phyloP scores from a whole-genome alignment of 2,329 filamentous ascomycete species.

The Exophiala viscosa region DNA sequence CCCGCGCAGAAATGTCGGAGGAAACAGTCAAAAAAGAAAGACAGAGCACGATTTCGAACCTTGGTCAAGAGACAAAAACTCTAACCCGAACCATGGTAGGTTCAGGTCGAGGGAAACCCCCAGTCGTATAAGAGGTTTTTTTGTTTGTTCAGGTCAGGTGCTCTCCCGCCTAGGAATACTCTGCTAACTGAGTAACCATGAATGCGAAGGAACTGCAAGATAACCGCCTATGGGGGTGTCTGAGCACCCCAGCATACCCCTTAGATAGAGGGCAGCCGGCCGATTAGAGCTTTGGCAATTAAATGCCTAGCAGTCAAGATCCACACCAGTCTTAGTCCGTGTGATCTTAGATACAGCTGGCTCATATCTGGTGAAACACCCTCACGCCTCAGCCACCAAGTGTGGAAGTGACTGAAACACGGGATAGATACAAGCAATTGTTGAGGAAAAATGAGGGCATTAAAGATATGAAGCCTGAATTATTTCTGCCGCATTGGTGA shows the following conservation, averaged over 20 bases:
- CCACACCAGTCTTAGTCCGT: too few species aligned
- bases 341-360: constrained; percentile 5
- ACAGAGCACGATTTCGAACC: too few species aligned
- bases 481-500: neutral
- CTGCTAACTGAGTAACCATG: neutral
- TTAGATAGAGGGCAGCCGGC: too few species aligned
- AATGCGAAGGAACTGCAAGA: neutral
- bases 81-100: neutral
- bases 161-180: neutral
- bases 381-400: neutral
- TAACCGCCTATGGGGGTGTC: neutral
- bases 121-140: neutral
- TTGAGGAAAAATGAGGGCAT: neutral
- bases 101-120: neutral
- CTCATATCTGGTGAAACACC: constrained; percentile 8
- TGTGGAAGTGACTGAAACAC: neutral
- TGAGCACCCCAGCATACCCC: neutral
- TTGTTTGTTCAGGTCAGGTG: neutral
- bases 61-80: too few species aligned
- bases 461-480: neutral
- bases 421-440: constrained; percentile 11
- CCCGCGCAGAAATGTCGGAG: too few species aligned
- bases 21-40: too few species aligned
- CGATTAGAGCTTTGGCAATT: too few species aligned
- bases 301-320: too few species aligned